These are phyloP conservation scores for Phialophora tarda DNA, from an alignment of 2,329 filamentous ascomycete genomes.

Conservation along the genomic window DNA sequence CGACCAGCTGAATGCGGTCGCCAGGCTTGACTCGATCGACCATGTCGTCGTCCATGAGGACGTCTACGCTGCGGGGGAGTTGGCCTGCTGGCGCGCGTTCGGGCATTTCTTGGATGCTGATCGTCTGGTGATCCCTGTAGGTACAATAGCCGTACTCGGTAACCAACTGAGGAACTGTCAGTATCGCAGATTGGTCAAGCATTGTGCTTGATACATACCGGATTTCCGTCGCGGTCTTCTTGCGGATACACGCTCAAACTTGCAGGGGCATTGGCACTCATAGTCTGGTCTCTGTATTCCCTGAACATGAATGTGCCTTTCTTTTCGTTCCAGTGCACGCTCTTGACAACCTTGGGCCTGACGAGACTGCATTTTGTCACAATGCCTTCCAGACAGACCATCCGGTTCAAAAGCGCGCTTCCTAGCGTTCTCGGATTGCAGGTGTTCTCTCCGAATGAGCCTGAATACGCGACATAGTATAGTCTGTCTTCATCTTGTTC, in stretches of 20 bases:
- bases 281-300: conserved; percentile 95
- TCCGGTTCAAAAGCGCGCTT: conserved; percentile 87
- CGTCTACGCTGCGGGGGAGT: conserved; percentile 91
- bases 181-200: conserved; percentile 16
- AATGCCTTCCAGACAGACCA: conserved; percentile 97
- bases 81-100: conserved; percentile 94
- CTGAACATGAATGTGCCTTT: conserved; percentile 86
- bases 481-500: conserved; percentile 76
- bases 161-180: conserved; percentile 61
- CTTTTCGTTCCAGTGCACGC: conserved; percentile 91
- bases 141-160: conserved; percentile 97
- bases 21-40: conserved; percentile 95
- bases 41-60: conserved; percentile 94
- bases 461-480: conserved; percentile 97
- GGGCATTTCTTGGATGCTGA: conserved; percentile 99
- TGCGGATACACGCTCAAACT: conserved; percentile 93
- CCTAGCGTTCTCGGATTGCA: conserved; percentile 94
- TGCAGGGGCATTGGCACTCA: conserved; percentile 84
- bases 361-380: conserved; percentile 96
- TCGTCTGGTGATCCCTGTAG: conserved; percentile 95
- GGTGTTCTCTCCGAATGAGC: conserved; percentile 91
- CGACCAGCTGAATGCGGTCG: conserved; percentile 95
- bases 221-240: conserved; percentile 90
- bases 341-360: conserved; percentile 95
- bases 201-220: conserved; percentile 52